Evolutionary conservation across 2,329 filamentous ascomycete species (phyloP), one percentile per base, ranked within the genome.

Genomic region (Xylaria digitata): DNA sequence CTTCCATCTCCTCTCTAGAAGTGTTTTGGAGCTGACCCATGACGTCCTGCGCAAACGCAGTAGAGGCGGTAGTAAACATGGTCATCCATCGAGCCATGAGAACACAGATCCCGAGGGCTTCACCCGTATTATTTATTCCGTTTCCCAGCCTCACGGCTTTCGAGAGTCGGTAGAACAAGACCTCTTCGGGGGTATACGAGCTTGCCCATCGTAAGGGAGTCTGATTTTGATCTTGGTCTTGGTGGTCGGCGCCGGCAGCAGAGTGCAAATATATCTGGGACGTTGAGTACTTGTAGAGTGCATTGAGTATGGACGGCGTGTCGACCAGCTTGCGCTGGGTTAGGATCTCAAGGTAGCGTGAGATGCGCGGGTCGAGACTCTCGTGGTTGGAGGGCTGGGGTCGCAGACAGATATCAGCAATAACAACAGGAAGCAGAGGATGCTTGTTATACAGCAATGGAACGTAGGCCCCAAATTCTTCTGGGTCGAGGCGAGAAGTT

Each of bases 81-180:
- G 81, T 75, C 84, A 90, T 89, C 87, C 88, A 90, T 70, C 81
- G 81, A 21, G 84, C 84, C 63, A 87, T 82, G 49, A 84, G 77
- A 60, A 79, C 78, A 26, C 84, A 81, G 43, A 88, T 76, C 21
- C 84, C 80, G 8, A 88, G 71, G 0, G 84, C 86, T n/a, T 85
- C 82, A 32, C 81, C 76, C 17, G 78, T 74, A 26, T 80, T 81
- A 63, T 76, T 79, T 54, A 88, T 85, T 1, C 82, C 83, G 0
- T 75, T 78, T 0, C 84, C 86, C 54, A 86, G 81, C 1, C 84
- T 91, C 57, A 98, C 94, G 0, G 90, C 92, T 80, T 96, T 97
- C 2, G 93, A 93, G 57, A 99, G 93, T 3, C 94, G 90, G 78
- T 97, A 96, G 75, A 97, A 91, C 80, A 98, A 92, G 57, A 96